These are phyloP conservation scores for Haplosporangium sp. DNA, from an alignment of 371 early-diverging fungal species.

Conservation along the genomic window DNA sequence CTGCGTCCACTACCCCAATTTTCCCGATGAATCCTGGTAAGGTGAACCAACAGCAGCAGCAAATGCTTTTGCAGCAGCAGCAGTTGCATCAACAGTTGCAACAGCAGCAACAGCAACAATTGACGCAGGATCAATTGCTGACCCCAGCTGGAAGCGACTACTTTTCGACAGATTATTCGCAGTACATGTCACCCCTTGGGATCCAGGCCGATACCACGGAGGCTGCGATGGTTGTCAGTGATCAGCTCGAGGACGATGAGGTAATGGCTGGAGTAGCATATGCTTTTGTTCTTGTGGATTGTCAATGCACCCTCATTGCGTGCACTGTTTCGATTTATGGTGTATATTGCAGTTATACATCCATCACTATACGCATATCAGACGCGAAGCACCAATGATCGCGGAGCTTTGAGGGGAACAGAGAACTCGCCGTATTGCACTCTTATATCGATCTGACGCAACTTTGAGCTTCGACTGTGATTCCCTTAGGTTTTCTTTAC, in stretches of 20 bases:
- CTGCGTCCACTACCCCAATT: slow-evolving; percentile 45
- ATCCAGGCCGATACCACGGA: slow-evolving; percentile 44
- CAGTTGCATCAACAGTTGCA: slow-evolving; percentile 16
- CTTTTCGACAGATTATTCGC: slow-evolving; percentile 42
- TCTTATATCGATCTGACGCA: background rate
- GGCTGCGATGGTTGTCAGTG: slow-evolving; percentile 44
- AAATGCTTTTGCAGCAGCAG: slow-evolving; percentile 23
- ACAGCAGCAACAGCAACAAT: slow-evolving; percentile 27
- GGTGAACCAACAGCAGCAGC: slow-evolving; percentile 26
- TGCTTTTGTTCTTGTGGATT: background rate
- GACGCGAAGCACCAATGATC: too few species aligned
- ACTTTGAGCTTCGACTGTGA: slow-evolving; percentile 1
- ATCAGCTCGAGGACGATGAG: slow-evolving; percentile 55
- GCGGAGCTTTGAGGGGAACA: background rate
- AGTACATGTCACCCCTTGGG: slow-evolving; percentile 52
- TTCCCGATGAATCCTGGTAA: slow-evolving; percentile 43
- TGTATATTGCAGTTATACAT: too few species aligned
- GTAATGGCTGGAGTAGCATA: slow-evolving; percentile 11
- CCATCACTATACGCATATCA: too few species aligned
- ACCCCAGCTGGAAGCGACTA: slow-evolving; percentile 48
- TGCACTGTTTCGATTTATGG: background rate
- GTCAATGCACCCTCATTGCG: slow-evolving; percentile 1
- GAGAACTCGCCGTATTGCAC: slow-evolving; percentile 1
- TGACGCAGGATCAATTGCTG: slow-evolving; percentile 41
- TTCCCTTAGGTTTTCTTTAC: slow-evolving; percentile 67